A percentile compares a stretch with the other conserved stretches of the same genome.
phyloP scores from a whole-genome alignment of 805 yeast species.

The Candida ascalaphidarum region DNA sequence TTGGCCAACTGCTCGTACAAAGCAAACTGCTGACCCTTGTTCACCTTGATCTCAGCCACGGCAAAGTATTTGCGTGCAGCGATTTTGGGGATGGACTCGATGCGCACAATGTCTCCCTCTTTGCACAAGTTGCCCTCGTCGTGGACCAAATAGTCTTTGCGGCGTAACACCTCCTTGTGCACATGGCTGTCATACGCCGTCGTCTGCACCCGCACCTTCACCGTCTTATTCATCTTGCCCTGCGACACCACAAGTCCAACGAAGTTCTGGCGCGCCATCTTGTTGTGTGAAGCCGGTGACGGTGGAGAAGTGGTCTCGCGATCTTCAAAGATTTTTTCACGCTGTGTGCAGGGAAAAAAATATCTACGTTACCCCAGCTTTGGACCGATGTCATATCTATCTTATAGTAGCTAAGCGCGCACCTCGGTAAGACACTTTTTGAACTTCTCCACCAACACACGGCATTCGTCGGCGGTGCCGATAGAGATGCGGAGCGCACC shows the following conservation, averaged over 20 bases:
- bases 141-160: slow-evolving; percentile 84
- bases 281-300: not conserved
- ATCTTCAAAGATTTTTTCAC: too few species aligned
- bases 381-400: too few species aligned
- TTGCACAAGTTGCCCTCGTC: slow-evolving; percentile 88
- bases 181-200: slow-evolving; percentile 63
- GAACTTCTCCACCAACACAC: slow-evolving; percentile 44
- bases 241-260: slow-evolving; percentile 91
- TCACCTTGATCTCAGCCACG: slow-evolving; percentile 81
- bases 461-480: slow-evolving; percentile 77
- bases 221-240: slow-evolving; percentile 93
- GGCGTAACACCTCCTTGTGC: slow-evolving; percentile 66
- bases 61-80: slow-evolving; percentile 81
- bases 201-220: slow-evolving; percentile 82
- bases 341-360: too few species aligned
- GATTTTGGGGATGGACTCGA: slow-evolving; percentile 80
- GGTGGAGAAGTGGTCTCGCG: too few species aligned
- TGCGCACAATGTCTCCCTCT: slow-evolving; percentile 93
- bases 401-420: too few species aligned
- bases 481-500: slow-evolving; percentile 85
- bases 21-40: slow-evolving; percentile 89
- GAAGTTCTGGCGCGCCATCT: slow-evolving; percentile 85
- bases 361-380: too few species aligned
- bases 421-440: slow-evolving; percentile 12
- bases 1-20: slow-evolving; percentile 69